Conservation (phyloP, 1,284 basidiomycete species). For the Coniferiporia sulphurascens region DNA sequence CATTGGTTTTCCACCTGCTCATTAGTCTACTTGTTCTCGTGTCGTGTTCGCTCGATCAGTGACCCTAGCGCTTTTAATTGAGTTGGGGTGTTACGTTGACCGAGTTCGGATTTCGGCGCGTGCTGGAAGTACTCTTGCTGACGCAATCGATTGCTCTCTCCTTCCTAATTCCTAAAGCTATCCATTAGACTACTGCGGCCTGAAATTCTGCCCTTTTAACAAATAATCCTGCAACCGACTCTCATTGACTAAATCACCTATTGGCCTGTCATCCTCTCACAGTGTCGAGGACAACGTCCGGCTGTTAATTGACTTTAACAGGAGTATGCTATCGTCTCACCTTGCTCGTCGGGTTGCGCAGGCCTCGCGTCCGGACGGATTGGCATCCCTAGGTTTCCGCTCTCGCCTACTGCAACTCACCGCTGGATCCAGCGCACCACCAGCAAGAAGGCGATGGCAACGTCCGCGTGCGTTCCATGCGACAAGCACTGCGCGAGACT, state of each 20-base stretch:
- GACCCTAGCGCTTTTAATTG: background rate
- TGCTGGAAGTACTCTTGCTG: background rate
- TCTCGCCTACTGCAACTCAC: background rate
- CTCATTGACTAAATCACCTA: background rate
- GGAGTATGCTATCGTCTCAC: background rate
- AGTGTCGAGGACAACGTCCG: background rate
- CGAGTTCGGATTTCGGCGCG: too few relatives aligned
- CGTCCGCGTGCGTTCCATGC: slow-evolving; percentile 4
- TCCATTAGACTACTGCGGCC: background rate
- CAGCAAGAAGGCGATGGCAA: background rate
- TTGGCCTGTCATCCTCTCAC: background rate
- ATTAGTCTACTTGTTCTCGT: background rate
- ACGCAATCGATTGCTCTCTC: background rate
- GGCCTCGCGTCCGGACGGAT: background rate
- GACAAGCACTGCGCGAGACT: slow-evolving; percentile 30
- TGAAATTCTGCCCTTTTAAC: background rate
- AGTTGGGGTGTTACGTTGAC: too few relatives aligned
- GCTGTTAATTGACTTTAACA: background rate
- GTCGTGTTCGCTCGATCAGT: background rate
- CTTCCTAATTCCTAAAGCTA: too few relatives aligned
- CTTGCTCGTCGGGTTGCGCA: background rate
- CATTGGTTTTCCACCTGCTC: background rate
- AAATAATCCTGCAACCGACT: background rate
- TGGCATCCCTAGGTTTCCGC: background rate
- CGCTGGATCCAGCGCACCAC: background rate